Base-by-base conservation (phyloP, 495 filamentous ascomycete species). In the Wilcoxina mikolae region DNA sequence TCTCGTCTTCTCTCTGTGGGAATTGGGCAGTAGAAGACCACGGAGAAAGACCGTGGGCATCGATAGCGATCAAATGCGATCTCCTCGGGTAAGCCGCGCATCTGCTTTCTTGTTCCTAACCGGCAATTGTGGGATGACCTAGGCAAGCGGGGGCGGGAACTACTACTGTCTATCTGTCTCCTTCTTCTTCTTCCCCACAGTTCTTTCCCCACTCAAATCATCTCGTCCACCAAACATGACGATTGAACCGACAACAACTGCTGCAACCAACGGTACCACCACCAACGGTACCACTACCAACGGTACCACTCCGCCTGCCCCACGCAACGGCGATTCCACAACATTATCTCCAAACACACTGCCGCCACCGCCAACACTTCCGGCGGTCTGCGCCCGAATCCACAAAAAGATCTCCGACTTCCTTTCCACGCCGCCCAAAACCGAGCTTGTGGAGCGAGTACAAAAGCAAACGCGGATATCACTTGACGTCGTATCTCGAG, bases 381-480 rank as follows among this genome's bases (percentile, higher is more conserved):
- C 23, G 12, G 24, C 27, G 29, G 67, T 84, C 35, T 84, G 85
- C 70, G 71, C 71, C 47, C 67, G 69, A 55, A 74, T 91, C 53
- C 75, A 84, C 57, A 65, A 65, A 22, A 78, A 79, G 58, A 74
- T 95, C 48, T 71, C 76, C 24, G 70, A 70, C 27, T 94, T 96
- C 65, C 73, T 96, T 47, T 68, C 71, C 46, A 72, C 77, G 61
- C 66, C 78, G 54, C 69, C 77, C 45, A 70, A 74, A 15, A 74
- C 71, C 25, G 68, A 77, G 56, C 71, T 79, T 18, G 68, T 91
- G 59, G 71, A 73, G 59, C 70, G 70, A 17, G 81, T 84, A 20
- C 88, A 95, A 67, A 68, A 68, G 42, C 87, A 90, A 72, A 83
- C 81, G 42, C 72, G 78, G 43, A 71, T 75, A 15, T 78, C 86